Base-by-base conservation (phyloP, 345 rosid species). In the Cochlearia excelsa region DNA sequence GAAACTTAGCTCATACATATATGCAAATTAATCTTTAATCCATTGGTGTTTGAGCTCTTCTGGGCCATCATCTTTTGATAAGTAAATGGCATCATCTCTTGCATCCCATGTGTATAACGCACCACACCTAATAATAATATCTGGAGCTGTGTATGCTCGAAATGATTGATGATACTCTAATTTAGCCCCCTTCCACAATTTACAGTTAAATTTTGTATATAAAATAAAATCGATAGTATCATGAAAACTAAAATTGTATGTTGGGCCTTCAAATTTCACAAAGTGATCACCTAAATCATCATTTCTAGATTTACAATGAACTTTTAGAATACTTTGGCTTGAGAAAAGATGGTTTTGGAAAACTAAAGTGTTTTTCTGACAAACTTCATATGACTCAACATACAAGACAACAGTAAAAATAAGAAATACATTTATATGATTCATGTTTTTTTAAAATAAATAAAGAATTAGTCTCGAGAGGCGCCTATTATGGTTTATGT, bases 61-160 rank as follows among this genome's bases (percentile, higher is more conserved):
- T 23, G 51, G 41, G 11, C 4, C 7, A 30, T 31, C 10, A 30
- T 44, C 9, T 31, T 31, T 4, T 4, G 62, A 43, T 4, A 16
- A 44, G 9, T 57, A 57, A 30, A 57, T 9, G 30, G 40, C 62
- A 16, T 57, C 30, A 44, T 57, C 62, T 43, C 51, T 31, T 43
- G 30, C 51, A 44, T 57, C 49, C 62, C 62, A 57, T 16, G 9
- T 9, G 42, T 8, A 6, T 23, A 58, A 45, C 9, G 3, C 23
- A 34, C 63, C 63, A 58, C 63, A 58, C 33, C 1, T 44, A 7
- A 45, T 4, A 9, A 58, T 0, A 7, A 58, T 1, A 33, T 0
- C 5, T 45, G 30, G 23, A 16, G 23, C 16, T 4, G 5, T 45
- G 26, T 58, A 58, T 33, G 51, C 51, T 1, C 3, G 3, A 26